Percentiles rank a stretch among this genome's conserved stretches.
These are phyloP conservation scores for Fagopyrum homotropicum DNA, from an alignment of 148 eudicot genomes.

Conservation along the genomic window DNA sequence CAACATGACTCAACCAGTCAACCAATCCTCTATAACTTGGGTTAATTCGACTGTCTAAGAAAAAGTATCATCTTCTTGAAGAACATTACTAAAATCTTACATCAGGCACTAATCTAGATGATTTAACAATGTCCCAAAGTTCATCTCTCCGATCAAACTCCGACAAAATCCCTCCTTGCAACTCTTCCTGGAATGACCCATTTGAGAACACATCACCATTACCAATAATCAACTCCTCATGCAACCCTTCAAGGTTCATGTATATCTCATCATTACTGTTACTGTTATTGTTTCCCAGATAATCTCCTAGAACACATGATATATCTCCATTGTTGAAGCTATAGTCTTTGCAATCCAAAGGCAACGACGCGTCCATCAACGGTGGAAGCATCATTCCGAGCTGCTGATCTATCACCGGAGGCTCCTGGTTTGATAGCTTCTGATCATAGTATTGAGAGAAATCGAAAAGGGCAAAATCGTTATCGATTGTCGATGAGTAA, in stretches of 20 bases:
- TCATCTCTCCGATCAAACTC: conserved; percentile 12
- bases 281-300: background rate
- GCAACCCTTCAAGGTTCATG: background rate
- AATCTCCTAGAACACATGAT: conserved; percentile 8
- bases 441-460: background rate
- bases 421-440: background rate
- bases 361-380: background rate
- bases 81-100: background rate
- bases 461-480: background rate
- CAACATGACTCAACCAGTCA: background rate
- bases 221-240: background rate
- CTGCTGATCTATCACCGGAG: background rate
- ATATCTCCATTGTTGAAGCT: background rate
- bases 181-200: conserved; percentile 6
- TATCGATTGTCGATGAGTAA: background rate
- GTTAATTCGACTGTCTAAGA: background rate
- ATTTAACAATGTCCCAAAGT: conserved; percentile 9
- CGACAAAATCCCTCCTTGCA: background rate
- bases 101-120: conserved; percentile 5
- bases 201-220: conserved; percentile 1
- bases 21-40: background rate
- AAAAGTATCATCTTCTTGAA: background rate
- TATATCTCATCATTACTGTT: background rate
- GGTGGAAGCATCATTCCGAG: conserved; percentile 10
- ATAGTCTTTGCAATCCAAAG: background rate